Conservation (phyloP, 2,329 filamentous ascomycete species). For the Falciphora oryzae region DNA sequence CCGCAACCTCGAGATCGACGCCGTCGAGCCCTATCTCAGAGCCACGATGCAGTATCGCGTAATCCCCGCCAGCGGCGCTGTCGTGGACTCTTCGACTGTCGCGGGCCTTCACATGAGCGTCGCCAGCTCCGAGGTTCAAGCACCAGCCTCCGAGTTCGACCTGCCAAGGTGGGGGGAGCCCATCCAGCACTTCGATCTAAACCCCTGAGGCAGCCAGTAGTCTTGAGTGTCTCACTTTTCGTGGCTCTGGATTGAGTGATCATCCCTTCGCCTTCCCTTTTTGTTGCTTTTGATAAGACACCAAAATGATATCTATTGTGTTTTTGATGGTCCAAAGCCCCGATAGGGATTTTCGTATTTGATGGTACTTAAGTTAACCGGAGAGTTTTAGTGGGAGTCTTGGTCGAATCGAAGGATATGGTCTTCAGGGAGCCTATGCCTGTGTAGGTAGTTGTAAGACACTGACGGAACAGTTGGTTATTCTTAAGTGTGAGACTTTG, state of each 20-base stretch:
- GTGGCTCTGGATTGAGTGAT: not conserved
- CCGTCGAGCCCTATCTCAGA: constrained; percentile 36
- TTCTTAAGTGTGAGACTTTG: not conserved
- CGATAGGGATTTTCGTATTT: not conserved
- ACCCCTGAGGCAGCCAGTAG: not conserved
- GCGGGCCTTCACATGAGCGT: constrained; percentile 29
- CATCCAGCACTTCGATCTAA: constrained; percentile 18
- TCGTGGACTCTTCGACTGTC: constrained; percentile 23
- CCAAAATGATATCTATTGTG: not conserved
- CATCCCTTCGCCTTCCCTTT: not conserved
- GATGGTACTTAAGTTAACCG: not conserved
- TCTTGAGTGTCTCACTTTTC: not conserved
- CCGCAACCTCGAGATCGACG: constrained; percentile 28
- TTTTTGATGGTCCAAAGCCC: not conserved
- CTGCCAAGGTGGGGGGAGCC: constrained; percentile 31
- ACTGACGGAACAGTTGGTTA: not conserved
- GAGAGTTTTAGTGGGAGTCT: not conserved
- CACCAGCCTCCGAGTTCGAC: constrained; percentile 25
- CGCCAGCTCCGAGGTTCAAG: constrained; percentile 31
- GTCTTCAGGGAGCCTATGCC: not conserved
- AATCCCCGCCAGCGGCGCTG: constrained; percentile 22
- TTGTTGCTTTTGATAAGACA: not conserved
- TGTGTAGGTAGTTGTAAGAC: not conserved
- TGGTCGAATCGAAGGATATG: not conserved
- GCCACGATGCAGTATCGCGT: constrained; percentile 30